phyloP scores from a whole-genome alignment of 2,329 filamentous ascomycete species.

The Colletotrichum sp. region DNA sequence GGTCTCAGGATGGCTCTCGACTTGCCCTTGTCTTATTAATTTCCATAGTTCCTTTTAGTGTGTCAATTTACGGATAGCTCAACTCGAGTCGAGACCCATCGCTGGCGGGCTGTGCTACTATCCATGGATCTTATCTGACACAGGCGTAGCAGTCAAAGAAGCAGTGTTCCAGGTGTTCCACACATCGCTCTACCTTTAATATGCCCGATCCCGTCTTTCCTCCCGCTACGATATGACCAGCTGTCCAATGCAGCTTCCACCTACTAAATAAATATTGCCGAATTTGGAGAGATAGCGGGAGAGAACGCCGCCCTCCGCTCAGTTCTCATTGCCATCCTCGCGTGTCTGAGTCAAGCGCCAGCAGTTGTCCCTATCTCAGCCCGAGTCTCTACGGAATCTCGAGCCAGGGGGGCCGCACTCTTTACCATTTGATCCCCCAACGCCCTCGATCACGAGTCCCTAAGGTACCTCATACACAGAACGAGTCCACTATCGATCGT shows the following conservation, averaged over 20 bases:
- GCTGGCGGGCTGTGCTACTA: background rate
- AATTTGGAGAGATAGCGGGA: background rate
- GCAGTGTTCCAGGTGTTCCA: background rate
- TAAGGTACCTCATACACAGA: background rate
- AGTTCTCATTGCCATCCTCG: background rate
- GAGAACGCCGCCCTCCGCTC: background rate
- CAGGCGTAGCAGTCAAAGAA: background rate
- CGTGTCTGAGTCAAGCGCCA: background rate
- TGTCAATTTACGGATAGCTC: background rate
- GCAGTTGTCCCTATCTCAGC: background rate
- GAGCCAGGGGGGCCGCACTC: background rate
- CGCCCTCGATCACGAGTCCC: background rate
- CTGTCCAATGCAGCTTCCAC: background rate
- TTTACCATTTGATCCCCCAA: background rate
- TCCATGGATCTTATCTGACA: background rate
- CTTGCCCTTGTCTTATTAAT: background rate
- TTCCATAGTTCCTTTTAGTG: background rate
- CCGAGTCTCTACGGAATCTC: background rate
- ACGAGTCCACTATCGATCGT: background rate
- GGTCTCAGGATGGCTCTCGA: background rate
- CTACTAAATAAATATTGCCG: background rate
- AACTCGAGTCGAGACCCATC: background rate
- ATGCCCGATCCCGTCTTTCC: background rate
- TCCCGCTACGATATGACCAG: background rate
- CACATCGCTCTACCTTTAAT: background rate